Evolutionary conservation across 2,329 filamentous ascomycete species (phyloP).

Genomic region (Cladosporium oxysporum): DNA sequence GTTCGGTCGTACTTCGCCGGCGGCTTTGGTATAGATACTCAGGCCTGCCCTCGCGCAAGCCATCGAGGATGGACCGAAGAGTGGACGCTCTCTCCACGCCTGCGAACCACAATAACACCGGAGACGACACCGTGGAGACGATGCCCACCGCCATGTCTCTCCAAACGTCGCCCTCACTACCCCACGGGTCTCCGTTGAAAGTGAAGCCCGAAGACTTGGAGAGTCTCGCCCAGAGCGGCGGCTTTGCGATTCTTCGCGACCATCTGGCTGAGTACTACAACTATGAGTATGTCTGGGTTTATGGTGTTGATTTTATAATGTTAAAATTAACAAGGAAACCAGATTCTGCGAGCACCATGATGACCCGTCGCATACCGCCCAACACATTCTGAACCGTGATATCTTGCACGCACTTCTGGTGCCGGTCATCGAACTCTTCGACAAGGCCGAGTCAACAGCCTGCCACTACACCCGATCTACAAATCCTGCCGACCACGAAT

Average conservation of each 20-base stretch:
- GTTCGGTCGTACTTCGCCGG: conserved; percentile 18
- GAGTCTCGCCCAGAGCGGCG: conserved; percentile 42
- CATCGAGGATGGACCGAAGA: conserved; percentile 21
- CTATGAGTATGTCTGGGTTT: conserved; percentile 38
- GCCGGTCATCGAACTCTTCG: conserved; percentile 59
- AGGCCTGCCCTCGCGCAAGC: conserved; percentile 10
- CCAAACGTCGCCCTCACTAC: conserved; percentile 20
- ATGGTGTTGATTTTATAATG: background rate
- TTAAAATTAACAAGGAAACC: conserved; percentile 45
- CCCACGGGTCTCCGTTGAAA: conserved; percentile 44
- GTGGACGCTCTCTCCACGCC: conserved; percentile 15
- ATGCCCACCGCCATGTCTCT: conserved; percentile 23
- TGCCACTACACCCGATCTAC: conserved; percentile 50
- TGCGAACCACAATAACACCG: background rate
- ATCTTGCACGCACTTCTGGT: conserved; percentile 60
- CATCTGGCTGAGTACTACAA: conserved; percentile 44
- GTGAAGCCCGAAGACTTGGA: conserved; percentile 46
- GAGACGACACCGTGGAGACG: conserved; percentile 17
- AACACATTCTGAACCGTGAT: conserved; percentile 54
- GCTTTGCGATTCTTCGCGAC: conserved; percentile 46
- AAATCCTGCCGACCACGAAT: conserved; percentile 55
- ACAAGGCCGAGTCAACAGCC: conserved; percentile 56
- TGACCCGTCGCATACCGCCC: background rate
- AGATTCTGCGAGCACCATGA: conserved; percentile 50
- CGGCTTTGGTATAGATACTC: conserved; percentile 1